phyloP scores from a whole-genome alignment of 2,329 filamentous ascomycete species.

The Raffaelea ambrosiae region DNA sequence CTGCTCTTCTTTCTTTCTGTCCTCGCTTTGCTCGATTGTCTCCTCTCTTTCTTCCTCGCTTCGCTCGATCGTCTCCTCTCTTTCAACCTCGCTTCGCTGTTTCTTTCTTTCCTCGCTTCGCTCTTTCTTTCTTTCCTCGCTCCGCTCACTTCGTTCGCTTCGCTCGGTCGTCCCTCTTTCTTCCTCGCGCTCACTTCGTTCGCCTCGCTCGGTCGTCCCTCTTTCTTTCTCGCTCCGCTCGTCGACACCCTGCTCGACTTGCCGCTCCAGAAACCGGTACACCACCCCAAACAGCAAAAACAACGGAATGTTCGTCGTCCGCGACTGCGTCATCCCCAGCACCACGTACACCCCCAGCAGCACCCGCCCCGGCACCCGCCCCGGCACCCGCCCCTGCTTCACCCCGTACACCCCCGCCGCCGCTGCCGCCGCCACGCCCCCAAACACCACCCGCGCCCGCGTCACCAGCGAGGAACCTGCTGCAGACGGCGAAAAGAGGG shows the following conservation, averaged over 20 bases:
- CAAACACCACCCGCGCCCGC: constrained; percentile 42
- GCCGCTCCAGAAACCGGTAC: constrained; percentile 34
- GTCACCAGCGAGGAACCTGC: constrained; percentile 36
- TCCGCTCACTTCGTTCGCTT: not conserved
- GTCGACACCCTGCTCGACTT: not conserved
- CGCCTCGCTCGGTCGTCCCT: too few species aligned
- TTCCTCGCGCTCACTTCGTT: too few species aligned
- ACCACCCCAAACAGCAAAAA: constrained; percentile 65
- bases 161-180: too few species aligned
- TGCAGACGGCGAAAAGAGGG: constrained; percentile 28
- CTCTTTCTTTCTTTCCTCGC: too few species aligned
- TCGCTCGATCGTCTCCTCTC: too few species aligned
- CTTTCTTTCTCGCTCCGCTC: not conserved
- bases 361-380: constrained; percentile 9
- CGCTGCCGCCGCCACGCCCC: constrained; percentile 31
- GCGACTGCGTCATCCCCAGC: constrained; percentile 79
- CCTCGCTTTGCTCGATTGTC: not conserved
- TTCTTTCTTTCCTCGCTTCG: too few species aligned
- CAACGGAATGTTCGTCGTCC: constrained; percentile 76
- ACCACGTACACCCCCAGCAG: constrained; percentile 67
- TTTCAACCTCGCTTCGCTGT: too few species aligned
- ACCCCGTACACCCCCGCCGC: constrained; percentile 30
- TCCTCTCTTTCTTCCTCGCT: too few species aligned
- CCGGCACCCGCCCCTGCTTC: constrained; percentile 16
- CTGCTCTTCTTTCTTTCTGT: not conserved